Conservation (phyloP, 345 rosid genomes). For the Lenwebbia sp. region DNA sequence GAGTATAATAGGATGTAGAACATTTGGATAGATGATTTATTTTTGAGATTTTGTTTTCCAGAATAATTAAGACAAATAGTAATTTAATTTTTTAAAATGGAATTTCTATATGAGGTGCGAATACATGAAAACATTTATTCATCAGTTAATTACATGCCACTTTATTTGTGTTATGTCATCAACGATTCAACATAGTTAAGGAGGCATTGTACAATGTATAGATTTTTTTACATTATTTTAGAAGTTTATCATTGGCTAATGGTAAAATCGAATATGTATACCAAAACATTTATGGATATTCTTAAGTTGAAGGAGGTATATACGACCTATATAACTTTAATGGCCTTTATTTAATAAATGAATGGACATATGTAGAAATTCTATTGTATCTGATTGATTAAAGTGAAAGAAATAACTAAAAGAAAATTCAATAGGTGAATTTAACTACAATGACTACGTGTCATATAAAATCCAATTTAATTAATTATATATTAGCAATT, state of each 20-base stretch:
- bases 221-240: not conserved
- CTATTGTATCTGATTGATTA: not conserved
- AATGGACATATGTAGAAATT: not conserved
- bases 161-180: not conserved
- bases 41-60: too few species aligned
- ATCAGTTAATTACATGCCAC: not conserved
- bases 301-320: not conserved
- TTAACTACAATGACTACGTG: accelerated
- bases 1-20: too few species aligned
- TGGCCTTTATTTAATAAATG: not conserved
- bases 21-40: not conserved
- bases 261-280: not conserved
- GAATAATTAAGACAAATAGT: too few species aligned
- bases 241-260: not conserved
- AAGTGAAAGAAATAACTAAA: not conserved
- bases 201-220: not conserved
- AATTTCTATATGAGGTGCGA: not conserved
- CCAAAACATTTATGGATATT: not conserved
- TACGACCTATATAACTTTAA: not conserved
- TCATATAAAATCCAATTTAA: not conserved
- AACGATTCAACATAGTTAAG: not conserved
- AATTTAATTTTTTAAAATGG: not conserved
- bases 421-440: accelerated
- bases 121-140: not conserved
- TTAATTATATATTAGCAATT: not conserved